Conservation (phyloP, 768 basidiomycete species). For the Boletus rufocinnamomeus region DNA sequence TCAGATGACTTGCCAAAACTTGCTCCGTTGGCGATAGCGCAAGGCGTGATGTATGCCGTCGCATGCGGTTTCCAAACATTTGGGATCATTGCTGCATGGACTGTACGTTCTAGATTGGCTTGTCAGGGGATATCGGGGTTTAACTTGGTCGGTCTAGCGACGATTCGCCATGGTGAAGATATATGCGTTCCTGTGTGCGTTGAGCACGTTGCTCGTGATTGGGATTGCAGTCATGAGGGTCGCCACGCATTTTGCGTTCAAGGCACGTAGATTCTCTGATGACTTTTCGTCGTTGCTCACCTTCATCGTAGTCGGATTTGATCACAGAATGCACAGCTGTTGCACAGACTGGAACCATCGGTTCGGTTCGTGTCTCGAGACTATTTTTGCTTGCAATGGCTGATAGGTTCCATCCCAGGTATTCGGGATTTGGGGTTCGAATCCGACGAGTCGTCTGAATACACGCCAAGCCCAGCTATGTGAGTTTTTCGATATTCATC, state of each 20-base stretch:
- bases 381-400: background rate
- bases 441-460: slow-evolving; percentile 33
- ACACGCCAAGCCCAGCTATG: slow-evolving; percentile 47
- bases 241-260: slow-evolving; percentile 67
- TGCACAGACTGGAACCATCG: slow-evolving; percentile 36
- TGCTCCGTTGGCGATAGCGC: slow-evolving; percentile 54
- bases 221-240: slow-evolving; percentile 56
- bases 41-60: slow-evolving; percentile 59
- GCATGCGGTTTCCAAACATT: slow-evolving; percentile 54
- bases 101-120: slow-evolving; percentile 42
- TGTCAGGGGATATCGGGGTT: background rate
- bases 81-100: slow-evolving; percentile 51
- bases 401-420: slow-evolving; percentile 30
- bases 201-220: slow-evolving; percentile 50
- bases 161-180: slow-evolving; percentile 51
- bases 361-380: slow-evolving; percentile 32
- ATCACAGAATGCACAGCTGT: slow-evolving; percentile 54
- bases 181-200: slow-evolving; percentile 53
- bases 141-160: slow-evolving; percentile 43
- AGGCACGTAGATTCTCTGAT: slow-evolving; percentile 41
- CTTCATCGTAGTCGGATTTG: slow-evolving; percentile 49
- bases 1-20: slow-evolving; percentile 48
- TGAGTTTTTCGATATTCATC: slow-evolving; percentile 33
- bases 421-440: slow-evolving; percentile 59
- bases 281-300: slow-evolving; percentile 3